phyloP scores from a whole-genome alignment of 176 grass and related monocot genomes.

The bread wheat (Triticum aestivum) region DNA sequence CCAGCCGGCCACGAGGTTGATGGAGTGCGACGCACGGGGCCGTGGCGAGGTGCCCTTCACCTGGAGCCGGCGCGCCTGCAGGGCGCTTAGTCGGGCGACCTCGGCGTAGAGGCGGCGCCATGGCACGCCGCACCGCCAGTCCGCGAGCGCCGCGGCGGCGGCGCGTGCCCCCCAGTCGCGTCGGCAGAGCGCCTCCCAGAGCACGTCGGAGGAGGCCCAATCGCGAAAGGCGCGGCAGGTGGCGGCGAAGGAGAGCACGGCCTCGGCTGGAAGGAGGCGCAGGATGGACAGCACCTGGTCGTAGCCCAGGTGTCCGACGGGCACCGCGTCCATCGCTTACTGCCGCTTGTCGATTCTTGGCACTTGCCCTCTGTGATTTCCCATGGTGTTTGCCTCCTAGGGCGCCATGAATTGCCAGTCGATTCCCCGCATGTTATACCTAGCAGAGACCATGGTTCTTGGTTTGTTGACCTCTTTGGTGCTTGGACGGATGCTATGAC shows the following conservation, averaged over 20 bases:
- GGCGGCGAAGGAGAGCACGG: conserved; percentile 77
- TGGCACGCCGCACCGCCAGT: conserved; percentile 37
- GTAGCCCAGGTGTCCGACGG: conserved; percentile 49
- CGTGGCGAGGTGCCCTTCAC: conserved; percentile 50
- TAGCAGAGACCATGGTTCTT: conserved; percentile 12
- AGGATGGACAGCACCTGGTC: conserved; percentile 80
- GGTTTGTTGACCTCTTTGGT: conserved; percentile 4
- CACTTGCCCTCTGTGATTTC: background rate
- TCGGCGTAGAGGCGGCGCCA: conserved; percentile 71
- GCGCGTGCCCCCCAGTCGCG: conserved; percentile 64
- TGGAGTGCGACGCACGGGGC: conserved; percentile 83
- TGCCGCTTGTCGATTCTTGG: conserved; percentile 13
- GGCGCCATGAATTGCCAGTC: conserved; percentile 20
- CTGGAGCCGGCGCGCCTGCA: conserved; percentile 49
- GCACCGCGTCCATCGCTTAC: conserved; percentile 42
- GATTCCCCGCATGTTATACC: background rate
- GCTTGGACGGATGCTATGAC: background rate
- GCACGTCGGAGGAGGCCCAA: conserved; percentile 57
- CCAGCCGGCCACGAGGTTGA: conserved; percentile 85
- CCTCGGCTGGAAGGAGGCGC: conserved; percentile 61
- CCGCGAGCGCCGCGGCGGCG: conserved; percentile 13
- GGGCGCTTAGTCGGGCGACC: conserved; percentile 47
- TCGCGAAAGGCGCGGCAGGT: conserved; percentile 66
- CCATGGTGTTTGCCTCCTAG: background rate
- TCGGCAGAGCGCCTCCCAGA: conserved; percentile 87